A percentile compares a stretch with the other conserved stretches of the same genome.
Conservation (phyloP, 371 early-diverging fungal species). For the Mucor piriformis region DNA sequence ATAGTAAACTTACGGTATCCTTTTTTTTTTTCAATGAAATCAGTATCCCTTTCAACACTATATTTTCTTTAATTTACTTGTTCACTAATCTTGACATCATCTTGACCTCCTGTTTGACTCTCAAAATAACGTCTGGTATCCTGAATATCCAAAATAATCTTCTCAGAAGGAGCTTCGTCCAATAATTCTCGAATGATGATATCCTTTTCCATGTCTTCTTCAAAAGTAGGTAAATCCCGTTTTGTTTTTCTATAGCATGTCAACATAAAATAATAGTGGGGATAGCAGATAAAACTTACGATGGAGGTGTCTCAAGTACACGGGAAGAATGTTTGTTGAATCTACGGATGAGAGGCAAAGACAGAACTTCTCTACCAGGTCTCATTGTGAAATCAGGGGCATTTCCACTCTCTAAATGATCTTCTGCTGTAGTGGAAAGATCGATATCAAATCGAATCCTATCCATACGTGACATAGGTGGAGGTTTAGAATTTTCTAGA, state of each 20-base stretch:
- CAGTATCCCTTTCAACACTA: too few species aligned
- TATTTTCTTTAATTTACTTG: slow-evolving; percentile 1
- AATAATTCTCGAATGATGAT: slow-evolving; percentile 71
- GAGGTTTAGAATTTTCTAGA: slow-evolving; percentile 52
- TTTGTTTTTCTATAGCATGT: slow-evolving; percentile 18
- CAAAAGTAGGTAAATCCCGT: slow-evolving; percentile 4
- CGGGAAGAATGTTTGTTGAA: slow-evolving; percentile 91
- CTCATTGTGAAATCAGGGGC: slow-evolving; percentile 90
- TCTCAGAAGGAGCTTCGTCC: slow-evolving; percentile 51
- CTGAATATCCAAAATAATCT: slow-evolving; percentile 68
- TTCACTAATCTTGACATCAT: slow-evolving; percentile 26
- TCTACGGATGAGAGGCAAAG: slow-evolving; percentile 81
- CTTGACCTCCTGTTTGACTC: slow-evolving; percentile 61
- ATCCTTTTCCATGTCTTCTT: slow-evolving; percentile 55
- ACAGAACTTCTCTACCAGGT: slow-evolving; percentile 67
- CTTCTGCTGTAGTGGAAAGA: slow-evolving; percentile 79
- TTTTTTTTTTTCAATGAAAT: neutral
- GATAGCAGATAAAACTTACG: slow-evolving; percentile 39
- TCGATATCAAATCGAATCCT: slow-evolving; percentile 73
- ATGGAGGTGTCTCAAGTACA: slow-evolving; percentile 63
- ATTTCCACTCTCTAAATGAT: slow-evolving; percentile 79
- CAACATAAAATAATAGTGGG: neutral
- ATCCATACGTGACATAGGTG: slow-evolving; percentile 55
- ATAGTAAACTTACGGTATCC: slow-evolving; percentile 28
- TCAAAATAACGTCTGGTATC: slow-evolving; percentile 80